Percentiles rank a stretch among this genome's conserved stretches.
These are phyloP conservation scores for Penicillium frequentans DNA, from an alignment of 2,329 filamentous ascomycete genomes.

Conservation along the genomic window DNA sequence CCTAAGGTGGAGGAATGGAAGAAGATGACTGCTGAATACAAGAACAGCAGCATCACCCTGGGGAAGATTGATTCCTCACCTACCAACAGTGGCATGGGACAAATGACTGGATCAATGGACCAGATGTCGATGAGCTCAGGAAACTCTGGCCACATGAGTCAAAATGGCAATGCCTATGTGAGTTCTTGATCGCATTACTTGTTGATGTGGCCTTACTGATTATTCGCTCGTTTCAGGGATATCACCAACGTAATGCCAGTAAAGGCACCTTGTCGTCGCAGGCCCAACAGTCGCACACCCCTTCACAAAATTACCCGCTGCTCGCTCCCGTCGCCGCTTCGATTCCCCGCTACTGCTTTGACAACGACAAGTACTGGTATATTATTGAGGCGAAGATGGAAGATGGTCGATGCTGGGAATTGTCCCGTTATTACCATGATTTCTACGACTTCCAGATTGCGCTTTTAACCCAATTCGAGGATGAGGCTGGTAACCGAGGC, in stretches of 20 bases:
- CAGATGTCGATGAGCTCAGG: conserved; percentile 72
- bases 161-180: conserved; percentile 53
- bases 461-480: conserved; percentile 84
- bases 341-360: conserved; percentile 91
- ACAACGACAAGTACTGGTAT: conserved; percentile 98
- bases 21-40: conserved; percentile 98
- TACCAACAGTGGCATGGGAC: conserved; percentile 42
- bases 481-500: conserved; percentile 85
- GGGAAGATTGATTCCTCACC: conserved; percentile 71
- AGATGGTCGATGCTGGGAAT: conserved; percentile 87
- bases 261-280: conserved; percentile 32
- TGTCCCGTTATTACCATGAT: conserved; percentile 94
- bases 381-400: conserved; percentile 90
- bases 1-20: conserved; percentile 99
- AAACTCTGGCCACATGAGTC: conserved; percentile 49
- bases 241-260: conserved; percentile 43
- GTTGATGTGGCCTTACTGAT: conserved; percentile 1
- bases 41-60: conserved; percentile 96
- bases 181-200: conserved; percentile 25
- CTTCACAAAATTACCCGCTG: conserved; percentile 47
- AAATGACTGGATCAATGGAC: conserved; percentile 70
- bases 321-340: conserved; percentile 77
- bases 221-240: conserved; percentile 20
- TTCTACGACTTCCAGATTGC: conserved; percentile 99
- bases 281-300: conserved; percentile 40